Evolutionary conservation across 2,329 filamentous ascomycete genomes (phyloP).

Genomic region (Westerdykella ornata): DNA sequence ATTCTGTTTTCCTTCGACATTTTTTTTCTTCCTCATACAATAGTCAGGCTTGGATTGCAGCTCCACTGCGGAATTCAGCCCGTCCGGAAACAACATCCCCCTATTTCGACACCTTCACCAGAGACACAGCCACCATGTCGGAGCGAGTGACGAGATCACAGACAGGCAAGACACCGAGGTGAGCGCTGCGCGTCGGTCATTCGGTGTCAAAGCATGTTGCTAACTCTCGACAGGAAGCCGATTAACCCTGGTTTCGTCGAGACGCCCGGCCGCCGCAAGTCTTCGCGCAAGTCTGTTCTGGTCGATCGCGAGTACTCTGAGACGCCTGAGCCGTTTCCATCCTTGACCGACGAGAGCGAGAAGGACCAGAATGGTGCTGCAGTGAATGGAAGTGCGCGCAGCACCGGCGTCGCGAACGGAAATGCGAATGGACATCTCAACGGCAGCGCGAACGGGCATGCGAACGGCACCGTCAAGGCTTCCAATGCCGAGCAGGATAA

Average conservation of each 20-base stretch:
- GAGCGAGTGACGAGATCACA: conserved; percentile 42
- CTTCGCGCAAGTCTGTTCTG: conserved; percentile 40
- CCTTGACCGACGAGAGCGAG: conserved; percentile 4
- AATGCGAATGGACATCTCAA: conserved; percentile 13
- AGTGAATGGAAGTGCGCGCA: conserved; percentile 3
- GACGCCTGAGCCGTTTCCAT: conserved; percentile 28
- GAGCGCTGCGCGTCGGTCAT: conserved; percentile 12
- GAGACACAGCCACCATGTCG: conserved; percentile 24
- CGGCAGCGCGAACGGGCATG: conserved; percentile 28
- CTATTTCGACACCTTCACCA: too few relatives aligned
- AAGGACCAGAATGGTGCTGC: conserved; percentile 3
- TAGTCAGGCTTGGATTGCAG: too few relatives aligned
- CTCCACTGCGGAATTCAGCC: too few relatives aligned
- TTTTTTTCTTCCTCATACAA: neutral
- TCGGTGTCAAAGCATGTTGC: neutral
- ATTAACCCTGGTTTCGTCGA: conserved; percentile 44
- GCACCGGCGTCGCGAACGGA: conserved; percentile 3
- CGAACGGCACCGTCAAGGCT: conserved; percentile 34
- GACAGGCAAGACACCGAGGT: conserved; percentile 46
- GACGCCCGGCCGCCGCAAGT: conserved; percentile 42
- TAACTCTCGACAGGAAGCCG: conserved; percentile 33
- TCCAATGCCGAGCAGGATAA: conserved; percentile 28
- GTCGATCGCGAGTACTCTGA: conserved; percentile 19
- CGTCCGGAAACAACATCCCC: too few relatives aligned
- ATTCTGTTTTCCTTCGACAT: conserved; percentile 1